These are phyloP conservation scores for Xanthoconium purpureum DNA, from an alignment of 768 basidiomycete genomes.

Conservation along the genomic window DNA sequence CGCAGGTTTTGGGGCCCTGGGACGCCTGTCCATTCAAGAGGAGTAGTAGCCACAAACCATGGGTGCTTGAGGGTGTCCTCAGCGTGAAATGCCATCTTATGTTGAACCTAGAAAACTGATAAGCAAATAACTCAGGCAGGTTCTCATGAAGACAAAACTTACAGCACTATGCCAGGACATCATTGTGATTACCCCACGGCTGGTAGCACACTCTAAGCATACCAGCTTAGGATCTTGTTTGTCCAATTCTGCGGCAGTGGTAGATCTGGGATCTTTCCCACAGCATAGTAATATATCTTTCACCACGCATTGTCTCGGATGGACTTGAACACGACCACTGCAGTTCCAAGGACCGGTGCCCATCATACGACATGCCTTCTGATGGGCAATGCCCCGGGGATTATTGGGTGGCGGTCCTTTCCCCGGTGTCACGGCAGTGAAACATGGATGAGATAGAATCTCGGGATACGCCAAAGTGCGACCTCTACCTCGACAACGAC, in stretches of 20 bases:
- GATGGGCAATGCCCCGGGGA: slow-evolving; percentile 19
- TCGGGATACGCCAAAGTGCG: slow-evolving; percentile 24
- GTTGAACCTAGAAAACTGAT: slow-evolving; percentile 18
- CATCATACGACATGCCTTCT: slow-evolving; percentile 25
- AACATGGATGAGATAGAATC: slow-evolving; percentile 29
- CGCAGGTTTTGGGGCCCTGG: neutral
- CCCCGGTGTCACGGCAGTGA: slow-evolving; percentile 9
- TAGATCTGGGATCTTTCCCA: slow-evolving; percentile 23
- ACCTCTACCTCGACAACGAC: slow-evolving; percentile 13
- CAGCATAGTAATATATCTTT: slow-evolving; percentile 17
- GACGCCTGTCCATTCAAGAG: neutral
- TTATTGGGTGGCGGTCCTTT: slow-evolving; percentile 15
- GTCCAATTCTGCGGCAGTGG: slow-evolving; percentile 29
- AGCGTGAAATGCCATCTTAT: slow-evolving; percentile 14
- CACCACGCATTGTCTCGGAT: slow-evolving; percentile 16
- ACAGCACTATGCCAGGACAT: slow-evolving; percentile 29
- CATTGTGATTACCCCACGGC: neutral
- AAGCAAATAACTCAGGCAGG: neutral
- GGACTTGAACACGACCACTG: slow-evolving; percentile 17
- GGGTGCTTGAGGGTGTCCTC: neutral
- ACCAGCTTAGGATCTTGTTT: slow-evolving; percentile 12
- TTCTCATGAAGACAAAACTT: neutral
- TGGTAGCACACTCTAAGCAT: slow-evolving; percentile 18
- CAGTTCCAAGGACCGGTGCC: slow-evolving; percentile 22
- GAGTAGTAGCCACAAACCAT: slow-evolving; percentile 6